Evolutionary conservation across 768 basidiomycete species (phyloP), one percentile per base, ranked within the genome.

Genomic region (Crassisporium funariophilum): DNA sequence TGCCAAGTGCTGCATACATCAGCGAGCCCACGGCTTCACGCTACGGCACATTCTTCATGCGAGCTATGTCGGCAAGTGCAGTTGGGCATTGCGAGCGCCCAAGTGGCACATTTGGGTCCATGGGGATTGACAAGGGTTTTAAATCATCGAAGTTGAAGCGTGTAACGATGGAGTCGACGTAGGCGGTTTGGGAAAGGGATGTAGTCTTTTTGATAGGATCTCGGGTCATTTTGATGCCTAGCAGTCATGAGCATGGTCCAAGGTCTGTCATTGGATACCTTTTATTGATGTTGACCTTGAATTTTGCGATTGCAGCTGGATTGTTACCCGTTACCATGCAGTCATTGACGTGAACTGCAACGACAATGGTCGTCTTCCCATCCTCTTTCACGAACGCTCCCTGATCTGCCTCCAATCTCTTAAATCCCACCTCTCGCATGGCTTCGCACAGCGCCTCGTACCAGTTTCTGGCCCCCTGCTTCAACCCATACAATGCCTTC

Each of bases 1-100:
- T 69, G 4, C 54, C 57, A 1, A 66, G 43, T 0, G 68, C 59
- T 1, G 62, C 49, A 49, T 69, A 72, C 46, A 71, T 62, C 5
- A 71, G 66, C 16, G 57, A 61, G 17, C 63, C 69, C 22, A 73
- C 49, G 11, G 55, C 57, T 42, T 60, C 48, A 0, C 49, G 36
- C 33, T 64, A 69, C 1, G 53, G 63, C 17, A 60, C 43, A 4
- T 61, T 41, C 2, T 36, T 24, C 56, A 66, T 67, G 0, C 23
- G 29, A 0, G 52, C 49, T 5, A 46, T 37, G 0, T 63, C 59
- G 4, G 44, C 34, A 5, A 45, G 22, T 8, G 44, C 54, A 1
- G 22, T 20, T 0, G 54, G 64, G 12, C 29, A 67, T 35, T 53
- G 58, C 0, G 19, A 33, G 4, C 12, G 55, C 0, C 44, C 45